Percentiles rank a stretch among this genome's conserved stretches.
Evolutionary conservation across 2,329 filamentous ascomycete species (phyloP).

Genomic region (Scedosporium apiospermum): DNA sequence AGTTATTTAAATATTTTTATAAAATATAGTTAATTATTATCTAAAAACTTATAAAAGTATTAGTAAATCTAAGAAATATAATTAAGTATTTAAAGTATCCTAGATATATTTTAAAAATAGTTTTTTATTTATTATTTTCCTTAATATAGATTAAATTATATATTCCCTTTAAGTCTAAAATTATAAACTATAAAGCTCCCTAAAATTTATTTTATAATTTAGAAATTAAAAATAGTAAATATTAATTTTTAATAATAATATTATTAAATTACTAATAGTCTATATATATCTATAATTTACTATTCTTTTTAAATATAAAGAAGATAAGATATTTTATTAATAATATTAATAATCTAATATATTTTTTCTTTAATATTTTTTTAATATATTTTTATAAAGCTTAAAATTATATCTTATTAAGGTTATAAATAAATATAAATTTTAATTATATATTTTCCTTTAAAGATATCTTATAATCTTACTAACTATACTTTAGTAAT

Average conservation of each 20-base stretch:
- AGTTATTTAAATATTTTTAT: slow-evolving; percentile 4
- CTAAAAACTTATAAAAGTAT: slow-evolving; percentile 9
- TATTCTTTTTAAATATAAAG: not conserved
- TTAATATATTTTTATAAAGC: not conserved
- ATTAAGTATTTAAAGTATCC: slow-evolving; percentile 12
- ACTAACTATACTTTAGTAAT: too few relatives aligned
- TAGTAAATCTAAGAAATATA: slow-evolving; percentile 10
- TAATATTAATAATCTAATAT: not conserved
- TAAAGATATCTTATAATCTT: too few relatives aligned
- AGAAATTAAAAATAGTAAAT: slow-evolving; percentile 9
- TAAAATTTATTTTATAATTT: slow-evolving; percentile 9
- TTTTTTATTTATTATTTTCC: slow-evolving; percentile 8
- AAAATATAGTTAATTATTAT: slow-evolving; percentile 10
- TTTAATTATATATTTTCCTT: too few relatives aligned
- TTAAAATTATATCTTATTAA: not conserved
- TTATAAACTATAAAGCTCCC: slow-evolving; percentile 7
- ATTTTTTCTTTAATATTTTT: not conserved
- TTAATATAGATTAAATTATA: slow-evolving; percentile 7
- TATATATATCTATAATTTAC: not conserved
- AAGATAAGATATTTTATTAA: not conserved
- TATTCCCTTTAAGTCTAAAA: slow-evolving; percentile 8
- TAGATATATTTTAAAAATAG: slow-evolving; percentile 7
- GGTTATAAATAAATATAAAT: not conserved
- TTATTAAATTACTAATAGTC: slow-evolving; percentile 5
- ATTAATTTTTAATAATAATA: slow-evolving; percentile 6